Percentiles rank a stretch among this genome's conserved stretches.
phyloP scores from a whole-genome alignment of 257 asterid species.

The Pogostemon cablin region DNA sequence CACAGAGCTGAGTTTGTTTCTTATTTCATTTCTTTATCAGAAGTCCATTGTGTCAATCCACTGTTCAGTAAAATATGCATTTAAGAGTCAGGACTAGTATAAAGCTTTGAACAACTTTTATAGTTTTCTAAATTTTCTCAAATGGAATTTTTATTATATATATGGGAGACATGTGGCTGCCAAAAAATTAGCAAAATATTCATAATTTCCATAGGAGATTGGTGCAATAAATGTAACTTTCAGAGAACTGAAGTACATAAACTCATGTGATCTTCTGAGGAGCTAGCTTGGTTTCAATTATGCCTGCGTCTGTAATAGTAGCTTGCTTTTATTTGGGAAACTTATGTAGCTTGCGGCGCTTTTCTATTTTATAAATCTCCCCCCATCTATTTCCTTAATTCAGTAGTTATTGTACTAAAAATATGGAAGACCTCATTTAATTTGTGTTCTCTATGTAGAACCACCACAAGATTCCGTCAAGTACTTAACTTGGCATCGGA shows the following conservation, averaged over 20 bases:
- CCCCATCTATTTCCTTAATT: neutral
- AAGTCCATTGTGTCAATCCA: no score
- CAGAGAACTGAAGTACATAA: neutral
- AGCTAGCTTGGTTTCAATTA: neutral
- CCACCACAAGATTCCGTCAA: slow-evolving; percentile 72
- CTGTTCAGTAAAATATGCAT: no score
- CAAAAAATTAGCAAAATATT: no score
- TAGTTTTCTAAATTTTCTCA: no score
- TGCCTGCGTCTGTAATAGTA: slow-evolving; percentile 11
- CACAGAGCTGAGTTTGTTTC: no score
- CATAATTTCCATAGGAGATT: neutral
- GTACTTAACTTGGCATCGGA: slow-evolving; percentile 95
- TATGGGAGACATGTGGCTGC: no score
- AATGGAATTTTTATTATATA: no score
- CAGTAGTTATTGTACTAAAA: neutral
- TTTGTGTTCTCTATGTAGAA: slow-evolving; percentile 48
- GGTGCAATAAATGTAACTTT: slow-evolving; percentile 1
- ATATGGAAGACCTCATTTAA: slow-evolving; percentile 17
- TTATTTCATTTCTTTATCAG: no score
- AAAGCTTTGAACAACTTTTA: no score
- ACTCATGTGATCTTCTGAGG: neutral
- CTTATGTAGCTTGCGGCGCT: neutral
- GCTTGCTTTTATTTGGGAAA: neutral
- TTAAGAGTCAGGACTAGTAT: no score
- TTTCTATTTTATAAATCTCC: slow-evolving; percentile 5